These are phyloP conservation scores for Malus asiatica DNA, from an alignment of 306 rosid genomes.

Conservation along the genomic window DNA sequence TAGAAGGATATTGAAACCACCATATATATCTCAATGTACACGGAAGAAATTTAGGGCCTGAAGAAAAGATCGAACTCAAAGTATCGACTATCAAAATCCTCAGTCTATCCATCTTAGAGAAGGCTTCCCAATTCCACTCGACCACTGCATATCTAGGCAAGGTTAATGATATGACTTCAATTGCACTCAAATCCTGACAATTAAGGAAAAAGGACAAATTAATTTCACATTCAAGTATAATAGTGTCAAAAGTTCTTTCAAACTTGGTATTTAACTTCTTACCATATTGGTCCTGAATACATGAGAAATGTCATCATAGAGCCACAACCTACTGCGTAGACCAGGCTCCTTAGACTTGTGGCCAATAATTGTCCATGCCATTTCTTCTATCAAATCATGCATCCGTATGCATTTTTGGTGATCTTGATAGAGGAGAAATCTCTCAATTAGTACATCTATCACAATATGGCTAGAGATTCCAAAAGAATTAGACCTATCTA, in stretches of 20 bases:
- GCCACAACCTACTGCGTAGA: no score
- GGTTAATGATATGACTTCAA: not conserved
- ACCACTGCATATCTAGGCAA: not conserved
- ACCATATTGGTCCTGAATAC: not conserved
- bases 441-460: not conserved
- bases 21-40: not conserved
- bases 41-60: conserved; percentile 1
- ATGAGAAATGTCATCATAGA: no score
- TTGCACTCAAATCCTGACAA: not conserved
- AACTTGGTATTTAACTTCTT: not conserved
- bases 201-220: not conserved
- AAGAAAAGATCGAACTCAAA: not conserved
- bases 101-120: conserved; percentile 14
- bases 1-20: conserved; percentile 5
- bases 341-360: not conserved
- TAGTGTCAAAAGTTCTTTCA: not conserved
- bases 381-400: conserved; percentile 10
- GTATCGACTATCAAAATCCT: not conserved
- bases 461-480: not conserved
- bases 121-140: not conserved
- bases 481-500: not conserved
- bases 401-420: not conserved
- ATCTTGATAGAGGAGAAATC: not conserved
- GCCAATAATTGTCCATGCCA: conserved; percentile 1
- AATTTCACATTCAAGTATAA: not conserved